Percentiles rank a stretch among this genome's conserved stretches.
Conservation (phyloP, 768 basidiomycete genomes). For the Mycena filopes region DNA sequence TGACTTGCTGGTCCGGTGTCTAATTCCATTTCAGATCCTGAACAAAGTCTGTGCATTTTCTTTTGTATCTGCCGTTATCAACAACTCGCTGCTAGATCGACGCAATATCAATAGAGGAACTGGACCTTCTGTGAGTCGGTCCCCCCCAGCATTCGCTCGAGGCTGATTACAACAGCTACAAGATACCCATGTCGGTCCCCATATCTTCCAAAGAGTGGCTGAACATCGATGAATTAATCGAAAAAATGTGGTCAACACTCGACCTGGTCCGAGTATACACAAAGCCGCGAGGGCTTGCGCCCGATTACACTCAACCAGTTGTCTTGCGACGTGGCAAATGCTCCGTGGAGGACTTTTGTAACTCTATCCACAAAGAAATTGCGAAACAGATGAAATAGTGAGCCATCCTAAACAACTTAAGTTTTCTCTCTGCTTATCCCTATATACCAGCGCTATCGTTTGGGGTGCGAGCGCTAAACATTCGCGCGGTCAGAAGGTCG, state of each 20-base stretch:
- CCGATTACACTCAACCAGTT: conserved; percentile 92
- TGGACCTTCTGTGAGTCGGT: conserved; percentile 81
- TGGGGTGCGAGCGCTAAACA: conserved; percentile 99
- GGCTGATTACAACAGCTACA: conserved; percentile 61
- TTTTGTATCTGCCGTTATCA: conserved; percentile 15
- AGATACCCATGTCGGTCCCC: conserved; percentile 96
- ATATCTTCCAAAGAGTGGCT: conserved; percentile 95
- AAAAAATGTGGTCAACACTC: conserved; percentile 93
- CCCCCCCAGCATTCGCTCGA: not conserved
- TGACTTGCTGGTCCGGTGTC: not conserved
- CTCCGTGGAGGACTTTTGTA: conserved; percentile 91
- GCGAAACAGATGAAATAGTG: conserved; percentile 98
- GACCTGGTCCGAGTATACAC: conserved; percentile 97
- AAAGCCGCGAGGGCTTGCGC: conserved; percentile 89
- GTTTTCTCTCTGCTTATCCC: conserved; percentile 15
- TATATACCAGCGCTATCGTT: conserved; percentile 76
- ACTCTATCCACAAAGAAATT: conserved; percentile 95
- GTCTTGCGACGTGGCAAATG: conserved; percentile 77
- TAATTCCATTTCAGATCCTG: conserved; percentile 61
- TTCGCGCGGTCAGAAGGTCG: conserved; percentile 94
- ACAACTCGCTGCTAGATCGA: conserved; percentile 72
- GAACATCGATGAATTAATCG: conserved; percentile 94
- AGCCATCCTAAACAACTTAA: conserved; percentile 39
- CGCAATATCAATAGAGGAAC: conserved; percentile 97
- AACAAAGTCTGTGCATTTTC: conserved; percentile 73